These are phyloP conservation scores for Casaregolazyma lundiana DNA, from an alignment of 1,139 yeast species.

Conservation along the genomic window DNA sequence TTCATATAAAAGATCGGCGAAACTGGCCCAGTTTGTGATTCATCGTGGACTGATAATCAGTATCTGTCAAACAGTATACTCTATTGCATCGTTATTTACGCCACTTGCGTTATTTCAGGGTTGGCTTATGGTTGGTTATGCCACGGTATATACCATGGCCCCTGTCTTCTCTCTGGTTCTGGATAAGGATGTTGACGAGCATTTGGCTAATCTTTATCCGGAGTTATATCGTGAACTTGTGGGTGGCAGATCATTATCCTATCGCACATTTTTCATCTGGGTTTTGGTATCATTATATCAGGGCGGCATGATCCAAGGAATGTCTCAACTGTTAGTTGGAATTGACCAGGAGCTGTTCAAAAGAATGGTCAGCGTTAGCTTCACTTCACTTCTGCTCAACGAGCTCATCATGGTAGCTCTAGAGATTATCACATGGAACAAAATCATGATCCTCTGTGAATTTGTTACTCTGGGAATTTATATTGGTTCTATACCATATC, in stretches of 20 bases:
- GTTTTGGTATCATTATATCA: constrained; percentile 81
- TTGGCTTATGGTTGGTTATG: constrained; percentile 97
- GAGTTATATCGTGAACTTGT: constrained; percentile 92
- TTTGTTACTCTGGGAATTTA: constrained; percentile 64
- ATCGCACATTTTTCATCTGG: constrained; percentile 88
- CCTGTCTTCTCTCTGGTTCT: constrained; percentile 93
- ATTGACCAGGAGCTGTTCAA: constrained; percentile 51
- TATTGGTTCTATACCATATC: constrained; percentile 72
- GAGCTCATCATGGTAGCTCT: constrained; percentile 92
- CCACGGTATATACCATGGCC: constrained; percentile 95
- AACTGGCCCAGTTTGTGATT: constrained; percentile 89
- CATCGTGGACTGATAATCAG: constrained; percentile 93
- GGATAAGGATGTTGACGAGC: constrained; percentile 89
- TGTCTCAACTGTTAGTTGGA: constrained; percentile 73
- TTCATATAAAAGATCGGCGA: constrained; percentile 92
- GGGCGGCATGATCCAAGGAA: constrained; percentile 72
- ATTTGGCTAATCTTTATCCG: constrained; percentile 84
- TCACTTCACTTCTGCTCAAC: constrained; percentile 72
- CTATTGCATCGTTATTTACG: constrained; percentile 80
- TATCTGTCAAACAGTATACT: constrained; percentile 93
- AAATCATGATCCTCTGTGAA: constrained; percentile 68
- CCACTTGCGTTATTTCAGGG: constrained; percentile 95
- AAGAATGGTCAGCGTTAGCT: constrained; percentile 81
- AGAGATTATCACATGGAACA: constrained; percentile 88
- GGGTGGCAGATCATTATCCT: constrained; percentile 79